Conservation (phyloP, 257 asterid genomes). For the Solanum paucissectum region DNA sequence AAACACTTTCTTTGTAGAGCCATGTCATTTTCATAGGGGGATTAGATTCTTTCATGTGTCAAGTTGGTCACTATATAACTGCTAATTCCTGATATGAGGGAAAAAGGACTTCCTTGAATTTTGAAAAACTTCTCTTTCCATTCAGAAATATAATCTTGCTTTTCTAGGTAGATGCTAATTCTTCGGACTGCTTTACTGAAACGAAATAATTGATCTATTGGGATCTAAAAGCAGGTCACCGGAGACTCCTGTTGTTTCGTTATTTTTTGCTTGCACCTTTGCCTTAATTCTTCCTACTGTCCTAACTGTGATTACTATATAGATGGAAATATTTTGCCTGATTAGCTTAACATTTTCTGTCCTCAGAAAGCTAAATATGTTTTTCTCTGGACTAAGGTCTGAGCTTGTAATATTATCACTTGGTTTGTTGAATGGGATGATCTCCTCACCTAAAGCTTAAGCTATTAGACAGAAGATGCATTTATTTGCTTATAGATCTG, state of each 20-base stretch:
- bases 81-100: not conserved
- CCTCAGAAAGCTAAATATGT: not conserved
- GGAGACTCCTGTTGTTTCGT: not conserved
- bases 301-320: not conserved
- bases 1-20: not conserved
- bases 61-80: not conserved
- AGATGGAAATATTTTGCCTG: not conserved
- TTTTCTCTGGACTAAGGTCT: not conserved
- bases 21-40: not conserved
- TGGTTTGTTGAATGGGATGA: not conserved
- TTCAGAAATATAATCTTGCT: not conserved
- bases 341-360: not conserved
- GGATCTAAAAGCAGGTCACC: not conserved
- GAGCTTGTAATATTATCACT: not conserved
- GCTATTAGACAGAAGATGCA: not conserved
- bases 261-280: not conserved
- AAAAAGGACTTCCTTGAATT: not conserved
- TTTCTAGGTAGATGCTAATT: not conserved
- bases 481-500: not conserved
- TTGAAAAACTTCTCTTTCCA: not conserved
- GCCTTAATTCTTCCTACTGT: not conserved
- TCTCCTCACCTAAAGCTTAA: not conserved
- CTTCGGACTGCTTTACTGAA: not conserved
- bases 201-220: not conserved
- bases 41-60: not conserved